A percentile compares a stretch with the other conserved stretches of the same genome.
These are phyloP conservation scores for Candida khao-thaluensis DNA, from an alignment of 805 yeast genomes.

Conservation along the genomic window DNA sequence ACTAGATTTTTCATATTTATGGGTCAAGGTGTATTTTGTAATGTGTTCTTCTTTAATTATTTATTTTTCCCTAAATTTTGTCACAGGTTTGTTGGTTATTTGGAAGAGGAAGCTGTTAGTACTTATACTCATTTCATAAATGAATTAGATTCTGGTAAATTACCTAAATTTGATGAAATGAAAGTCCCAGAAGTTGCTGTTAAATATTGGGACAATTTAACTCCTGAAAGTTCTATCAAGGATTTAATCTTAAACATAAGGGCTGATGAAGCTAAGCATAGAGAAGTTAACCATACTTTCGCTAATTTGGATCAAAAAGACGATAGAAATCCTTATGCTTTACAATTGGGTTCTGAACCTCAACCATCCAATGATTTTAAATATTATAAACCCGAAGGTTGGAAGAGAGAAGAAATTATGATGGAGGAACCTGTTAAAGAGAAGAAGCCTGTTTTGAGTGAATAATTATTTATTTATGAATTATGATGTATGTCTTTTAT, in stretches of 20 bases:
- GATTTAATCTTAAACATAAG: slow-evolving; percentile 62
- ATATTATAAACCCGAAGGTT: slow-evolving; percentile 33
- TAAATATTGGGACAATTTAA: slow-evolving; percentile 60
- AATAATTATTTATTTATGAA: no score
- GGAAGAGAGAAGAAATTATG: slow-evolving; percentile 41
- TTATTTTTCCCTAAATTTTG: slow-evolving; percentile 60
- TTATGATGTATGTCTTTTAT: no score
- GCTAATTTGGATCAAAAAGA: slow-evolving; percentile 54
- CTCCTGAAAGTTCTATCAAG: slow-evolving; percentile 49
- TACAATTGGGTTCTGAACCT: slow-evolving; percentile 38
- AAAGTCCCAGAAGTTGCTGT: slow-evolving; percentile 59
- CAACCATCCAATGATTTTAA: slow-evolving; percentile 40
- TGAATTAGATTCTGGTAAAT: slow-evolving; percentile 50
- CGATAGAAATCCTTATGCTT: slow-evolving; percentile 70
- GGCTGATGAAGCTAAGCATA: slow-evolving; percentile 77
- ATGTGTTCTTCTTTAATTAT: slow-evolving; percentile 60
- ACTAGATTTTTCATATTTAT: slow-evolving; percentile 53
- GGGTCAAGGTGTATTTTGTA: slow-evolving; percentile 73
- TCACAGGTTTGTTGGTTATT: slow-evolving; percentile 74
- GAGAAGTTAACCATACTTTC: slow-evolving; percentile 77
- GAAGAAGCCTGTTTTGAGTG: not conserved
- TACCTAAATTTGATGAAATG: slow-evolving; percentile 47
- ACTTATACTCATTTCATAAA: slow-evolving; percentile 62
- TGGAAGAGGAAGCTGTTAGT: slow-evolving; percentile 74
- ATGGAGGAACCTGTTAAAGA: slow-evolving; percentile 14